These are phyloP conservation scores for Cercospora nicotianae DNA, from an alignment of 2,329 filamentous ascomycete genomes.

Conservation along the genomic window DNA sequence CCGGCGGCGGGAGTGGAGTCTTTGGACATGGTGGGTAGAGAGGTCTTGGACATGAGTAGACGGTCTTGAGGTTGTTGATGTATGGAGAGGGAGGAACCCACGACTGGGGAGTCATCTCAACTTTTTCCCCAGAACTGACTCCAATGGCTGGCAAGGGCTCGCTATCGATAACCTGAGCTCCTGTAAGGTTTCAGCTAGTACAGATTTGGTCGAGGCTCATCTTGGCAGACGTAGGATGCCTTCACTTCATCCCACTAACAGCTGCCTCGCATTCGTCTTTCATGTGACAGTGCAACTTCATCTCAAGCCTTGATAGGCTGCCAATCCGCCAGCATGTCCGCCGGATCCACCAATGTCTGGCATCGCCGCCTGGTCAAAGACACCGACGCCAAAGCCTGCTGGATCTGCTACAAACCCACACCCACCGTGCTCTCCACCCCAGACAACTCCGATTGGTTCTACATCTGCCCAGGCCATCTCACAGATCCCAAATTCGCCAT, in stretches of 20 bases:
- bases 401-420: conserved; percentile 87
- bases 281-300: conserved; percentile 9
- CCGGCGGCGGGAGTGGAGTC: conserved; percentile 29
- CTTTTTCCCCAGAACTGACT: conserved; percentile 2
- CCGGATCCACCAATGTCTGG: conserved; percentile 78
- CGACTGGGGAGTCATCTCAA: conserved; percentile 8
- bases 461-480: conserved; percentile 79
- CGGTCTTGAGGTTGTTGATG: not conserved
- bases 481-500: conserved; percentile 79
- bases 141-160: conserved; percentile 5
- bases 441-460: conserved; percentile 87
- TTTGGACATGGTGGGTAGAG: conserved; percentile 9
- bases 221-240: conserved; percentile 1
- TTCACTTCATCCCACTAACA: conserved; percentile 11
- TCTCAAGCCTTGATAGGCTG: not conserved
- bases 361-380: conserved; percentile 85
- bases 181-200: conserved; percentile 1
- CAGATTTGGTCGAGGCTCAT: not conserved
- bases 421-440: conserved; percentile 84
- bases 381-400: conserved; percentile 77
- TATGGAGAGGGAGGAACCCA: not conserved
- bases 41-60: not conserved
- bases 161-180: not conserved
- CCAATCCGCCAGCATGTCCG: conserved; percentile 41
- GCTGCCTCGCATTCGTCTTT: conserved; percentile 13